Evolutionary conservation across 352 stramenopile genomes (phyloP).

Genomic region (Phytophthora litchii): DNA sequence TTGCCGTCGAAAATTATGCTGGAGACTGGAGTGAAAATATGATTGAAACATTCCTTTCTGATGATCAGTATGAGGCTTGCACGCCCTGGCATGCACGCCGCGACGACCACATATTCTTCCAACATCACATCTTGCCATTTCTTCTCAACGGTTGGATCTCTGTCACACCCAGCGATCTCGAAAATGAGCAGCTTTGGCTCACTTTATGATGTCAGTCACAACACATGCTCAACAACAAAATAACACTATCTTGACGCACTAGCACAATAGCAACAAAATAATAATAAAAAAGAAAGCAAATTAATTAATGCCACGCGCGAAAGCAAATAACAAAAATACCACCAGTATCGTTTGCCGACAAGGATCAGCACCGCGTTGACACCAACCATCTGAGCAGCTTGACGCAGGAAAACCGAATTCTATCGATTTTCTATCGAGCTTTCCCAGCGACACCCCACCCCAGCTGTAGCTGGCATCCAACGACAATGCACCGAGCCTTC

Average conservation of each 20-base stretch:
- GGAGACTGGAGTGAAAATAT: slow-evolving; percentile 17
- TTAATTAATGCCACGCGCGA: slow-evolving; percentile 38
- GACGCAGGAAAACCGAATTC: slow-evolving; percentile 14
- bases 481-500: slow-evolving; percentile 8
- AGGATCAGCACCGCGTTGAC: slow-evolving; percentile 4
- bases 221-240: slow-evolving; percentile 5
- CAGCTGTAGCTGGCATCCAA: slow-evolving; percentile 9
- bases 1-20: slow-evolving; percentile 26
- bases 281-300: slow-evolving; percentile 27
- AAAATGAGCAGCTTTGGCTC: slow-evolving; percentile 31
- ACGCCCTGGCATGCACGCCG: slow-evolving; percentile 20
- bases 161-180: slow-evolving; percentile 14
- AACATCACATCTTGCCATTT: slow-evolving; percentile 25
- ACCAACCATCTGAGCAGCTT: slow-evolving; percentile 1
- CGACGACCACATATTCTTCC: slow-evolving; percentile 23
- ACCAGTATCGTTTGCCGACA: slow-evolving; percentile 17
- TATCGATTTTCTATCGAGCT: slow-evolving; percentile 42
- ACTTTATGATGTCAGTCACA: slow-evolving; percentile 13
- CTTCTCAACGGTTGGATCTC: slow-evolving; percentile 34
- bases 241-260: slow-evolving; percentile 6
- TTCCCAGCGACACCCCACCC: slow-evolving; percentile 2
- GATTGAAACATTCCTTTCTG: slow-evolving; percentile 35
- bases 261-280: slow-evolving; percentile 14
- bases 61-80: slow-evolving; percentile 48
- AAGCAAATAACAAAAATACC: slow-evolving; percentile 32